Conservation (phyloP, 208 protist genomes). For the Crithidia thermophila region DNA sequence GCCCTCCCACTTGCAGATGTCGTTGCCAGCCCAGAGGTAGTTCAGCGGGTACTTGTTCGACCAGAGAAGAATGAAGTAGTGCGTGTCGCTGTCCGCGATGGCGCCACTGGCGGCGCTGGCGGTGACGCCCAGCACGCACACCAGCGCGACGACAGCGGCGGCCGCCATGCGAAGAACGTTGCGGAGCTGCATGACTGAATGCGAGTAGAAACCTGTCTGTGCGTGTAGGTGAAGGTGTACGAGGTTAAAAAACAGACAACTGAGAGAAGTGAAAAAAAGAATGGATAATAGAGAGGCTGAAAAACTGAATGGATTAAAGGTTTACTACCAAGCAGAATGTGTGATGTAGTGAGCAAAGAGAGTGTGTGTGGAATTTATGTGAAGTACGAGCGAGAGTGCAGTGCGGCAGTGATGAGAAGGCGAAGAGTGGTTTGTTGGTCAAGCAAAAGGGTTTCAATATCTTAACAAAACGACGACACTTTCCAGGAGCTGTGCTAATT, state of each 20-base stretch:
- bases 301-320: too few species aligned
- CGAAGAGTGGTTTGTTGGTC: too few species aligned
- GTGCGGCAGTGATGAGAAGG: too few species aligned
- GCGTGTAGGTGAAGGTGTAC: not conserved
- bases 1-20: constrained; percentile 48
- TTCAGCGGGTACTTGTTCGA: constrained; percentile 28
- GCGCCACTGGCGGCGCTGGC: constrained; percentile 1
- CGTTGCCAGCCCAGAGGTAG: constrained; percentile 40
- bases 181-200: constrained; percentile 1
- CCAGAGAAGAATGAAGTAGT: constrained; percentile 35
- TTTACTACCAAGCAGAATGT: too few species aligned
- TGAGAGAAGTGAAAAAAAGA: not conserved
- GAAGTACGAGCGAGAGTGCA: too few species aligned
- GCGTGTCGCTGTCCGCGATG: constrained; percentile 30
- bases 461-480: too few species aligned
- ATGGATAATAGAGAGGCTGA: not conserved
- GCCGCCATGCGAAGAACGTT: not conserved
- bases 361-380: too few species aligned
- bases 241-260: not conserved
- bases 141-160: not conserved
- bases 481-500: too few species aligned
- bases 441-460: too few species aligned
- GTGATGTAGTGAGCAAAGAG: too few species aligned
- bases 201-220: not conserved
- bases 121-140: not conserved